Evolutionary conservation across 1,284 basidiomycete genomes (phyloP), one percentile per base, ranked within the genome.

Genomic region (Hemileia vastatrix): DNA sequence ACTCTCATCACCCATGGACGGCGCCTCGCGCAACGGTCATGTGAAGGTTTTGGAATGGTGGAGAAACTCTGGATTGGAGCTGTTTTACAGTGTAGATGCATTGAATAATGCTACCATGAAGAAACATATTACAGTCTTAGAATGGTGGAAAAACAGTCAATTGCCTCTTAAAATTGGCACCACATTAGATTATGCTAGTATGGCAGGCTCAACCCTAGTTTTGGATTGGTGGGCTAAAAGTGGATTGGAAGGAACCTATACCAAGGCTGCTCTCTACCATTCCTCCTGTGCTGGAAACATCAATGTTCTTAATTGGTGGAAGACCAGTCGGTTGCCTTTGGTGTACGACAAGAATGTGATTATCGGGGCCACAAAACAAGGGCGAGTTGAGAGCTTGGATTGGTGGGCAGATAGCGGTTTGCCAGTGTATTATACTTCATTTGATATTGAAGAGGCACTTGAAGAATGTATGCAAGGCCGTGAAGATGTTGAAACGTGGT

Each of bases 391-490:
- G 68, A 85, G 87, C 21, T 77, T 90, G 31, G 84, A 87, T 66
- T 90, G 88, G 88, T 90, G 88, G 88, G 81, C 86, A 66, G 81
- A 81, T 67, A 85, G 83, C 57, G 84, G 84, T 6, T 77, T 90
- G 53, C 81, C 84, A 3, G 83, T 90, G 63, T 84, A 86, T 70
- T 90, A 88, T 74, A 81, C 87, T 54, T 84, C 87, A 81, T 88
- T 87, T 71, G 87, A 90, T 54, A 74, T 77, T 59, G 88, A 90
- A 72, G 88, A 88, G 77, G 88, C 87, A 2, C 75, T 90, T 67
- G 87, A 90, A 74, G 87, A 90, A 69, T 84, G 86, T 1, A 86
- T 87, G 54, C 85, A 84, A 8, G 86, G 85, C 4, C 81, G 83
- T 66, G 80, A 79, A 55, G 86, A 40, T 13, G 59, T 62, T 13